Evolutionary conservation across 1,284 basidiomycete genomes (phyloP).

Genomic region (Moesziomyces globuligerus): DNA sequence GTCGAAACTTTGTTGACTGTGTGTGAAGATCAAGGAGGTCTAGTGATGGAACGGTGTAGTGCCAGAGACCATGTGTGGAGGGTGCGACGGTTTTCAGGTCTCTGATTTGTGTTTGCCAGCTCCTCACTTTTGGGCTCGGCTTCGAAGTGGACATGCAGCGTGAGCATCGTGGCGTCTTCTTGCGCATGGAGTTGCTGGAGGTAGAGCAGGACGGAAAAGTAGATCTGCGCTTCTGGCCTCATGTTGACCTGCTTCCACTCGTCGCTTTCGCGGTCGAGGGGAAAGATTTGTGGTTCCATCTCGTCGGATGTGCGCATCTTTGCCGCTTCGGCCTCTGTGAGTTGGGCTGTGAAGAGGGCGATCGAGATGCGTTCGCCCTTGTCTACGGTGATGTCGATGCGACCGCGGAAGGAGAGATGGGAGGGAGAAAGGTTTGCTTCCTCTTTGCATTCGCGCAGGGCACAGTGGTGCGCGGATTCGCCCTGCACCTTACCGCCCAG

Average conservation of each 20-base stretch:
- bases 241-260: neutral
- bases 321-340: neutral
- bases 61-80: neutral
- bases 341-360: neutral
- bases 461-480: slow-evolving; percentile 7
- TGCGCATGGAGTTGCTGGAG: too few relatives aligned
- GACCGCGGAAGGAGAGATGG: neutral
- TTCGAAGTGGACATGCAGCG: neutral
- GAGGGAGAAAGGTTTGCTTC: slow-evolving; percentile 6
- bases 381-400: slow-evolving; percentile 9
- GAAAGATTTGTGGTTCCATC: neutral
- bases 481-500: slow-evolving; percentile 24
- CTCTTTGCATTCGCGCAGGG: slow-evolving; percentile 19
- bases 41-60: neutral
- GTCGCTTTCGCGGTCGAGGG: neutral
- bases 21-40: too few relatives aligned
- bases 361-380: slow-evolving; percentile 13
- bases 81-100: neutral
- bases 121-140: neutral
- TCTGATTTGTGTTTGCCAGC: neutral
- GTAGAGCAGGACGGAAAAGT: neutral
- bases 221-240: slow-evolving; percentile 21
- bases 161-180: neutral
- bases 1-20: too few relatives aligned
- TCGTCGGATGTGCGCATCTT: neutral